phyloP scores from a whole-genome alignment of 257 asterid species.

The Plantago major region DNA sequence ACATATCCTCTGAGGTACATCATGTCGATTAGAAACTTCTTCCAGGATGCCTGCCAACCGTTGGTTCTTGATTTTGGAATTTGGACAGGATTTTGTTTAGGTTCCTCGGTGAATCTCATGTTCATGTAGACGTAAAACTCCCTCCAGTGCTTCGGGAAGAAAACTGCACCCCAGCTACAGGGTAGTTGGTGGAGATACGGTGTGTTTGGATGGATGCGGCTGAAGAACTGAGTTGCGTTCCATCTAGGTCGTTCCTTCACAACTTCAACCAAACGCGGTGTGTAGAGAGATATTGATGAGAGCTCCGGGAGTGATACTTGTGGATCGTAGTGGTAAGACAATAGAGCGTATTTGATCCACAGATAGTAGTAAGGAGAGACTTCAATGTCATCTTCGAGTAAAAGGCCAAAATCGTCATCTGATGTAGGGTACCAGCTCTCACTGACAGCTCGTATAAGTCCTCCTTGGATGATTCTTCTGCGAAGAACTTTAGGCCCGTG shows the following conservation, averaged over 20 bases:
- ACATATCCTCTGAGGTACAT: constrained; percentile 92
- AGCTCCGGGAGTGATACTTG: constrained; percentile 78
- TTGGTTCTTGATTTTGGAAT: constrained; percentile 93
- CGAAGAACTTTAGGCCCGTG: constrained; percentile 76
- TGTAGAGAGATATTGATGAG: constrained; percentile 83
- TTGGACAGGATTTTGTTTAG: constrained; percentile 86
- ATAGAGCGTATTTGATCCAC: constrained; percentile 79
- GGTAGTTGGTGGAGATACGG: constrained; percentile 96
- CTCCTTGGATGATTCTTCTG: constrained; percentile 89
- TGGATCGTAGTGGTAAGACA: constrained; percentile 91
- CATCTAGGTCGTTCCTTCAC: constrained; percentile 94
- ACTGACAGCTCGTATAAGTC: constrained; percentile 84
- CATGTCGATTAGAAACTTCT: constrained; percentile 89
- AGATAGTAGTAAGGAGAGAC: constrained; percentile 88
- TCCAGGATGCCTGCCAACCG: constrained; percentile 99
- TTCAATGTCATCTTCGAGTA: constrained; percentile 91
- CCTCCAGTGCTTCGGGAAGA: constrained; percentile 92
- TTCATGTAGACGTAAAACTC: constrained; percentile 94
- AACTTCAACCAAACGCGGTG: constrained; percentile 84
- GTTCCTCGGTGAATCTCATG: constrained; percentile 80
- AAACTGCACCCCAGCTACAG: constrained; percentile 95
- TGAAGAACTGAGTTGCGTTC: constrained; percentile 82
- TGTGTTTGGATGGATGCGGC: constrained; percentile 72
- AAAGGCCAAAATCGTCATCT: constrained; percentile 75
- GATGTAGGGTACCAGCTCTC: constrained; percentile 96